Evolutionary conservation across 768 basidiomycete species (phyloP).

Genomic region (Russula virescens): DNA sequence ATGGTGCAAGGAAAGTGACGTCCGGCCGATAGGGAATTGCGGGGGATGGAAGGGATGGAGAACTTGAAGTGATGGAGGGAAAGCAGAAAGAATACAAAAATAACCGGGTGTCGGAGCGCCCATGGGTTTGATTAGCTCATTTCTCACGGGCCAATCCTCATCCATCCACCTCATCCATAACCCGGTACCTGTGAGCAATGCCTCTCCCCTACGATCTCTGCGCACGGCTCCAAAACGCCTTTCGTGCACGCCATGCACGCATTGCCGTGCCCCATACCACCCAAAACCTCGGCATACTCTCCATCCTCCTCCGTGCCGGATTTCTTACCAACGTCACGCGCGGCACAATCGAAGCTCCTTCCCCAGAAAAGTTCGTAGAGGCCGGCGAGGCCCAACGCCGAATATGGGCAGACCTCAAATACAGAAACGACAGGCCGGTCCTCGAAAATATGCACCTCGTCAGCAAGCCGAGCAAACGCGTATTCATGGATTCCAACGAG

Average conservation of each 20-base stretch:
- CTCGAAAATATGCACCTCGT: conserved; percentile 74
- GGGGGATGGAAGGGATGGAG: not conserved
- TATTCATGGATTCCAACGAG: conserved; percentile 70
- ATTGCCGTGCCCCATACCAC: conserved; percentile 77
- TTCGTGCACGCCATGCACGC: conserved; percentile 74
- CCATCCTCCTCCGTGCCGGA: conserved; percentile 86
- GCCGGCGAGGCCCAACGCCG: conserved; percentile 62
- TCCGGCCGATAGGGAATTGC: not conserved
- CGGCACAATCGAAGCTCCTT: conserved; percentile 61
- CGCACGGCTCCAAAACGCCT: conserved; percentile 87
- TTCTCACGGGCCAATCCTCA: not conserved
- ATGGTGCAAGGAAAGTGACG: conserved; percentile 35
- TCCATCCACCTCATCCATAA: not conserved
- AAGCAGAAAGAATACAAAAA: not conserved
- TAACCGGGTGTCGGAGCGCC: not conserved
- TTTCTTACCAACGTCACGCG: conserved; percentile 81
- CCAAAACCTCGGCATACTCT: conserved; percentile 88
- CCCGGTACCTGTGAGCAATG: conserved; percentile 27
- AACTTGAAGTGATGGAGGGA: not conserved
- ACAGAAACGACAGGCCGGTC: conserved; percentile 84
- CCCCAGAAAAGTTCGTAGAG: conserved; percentile 54
- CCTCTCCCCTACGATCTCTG: conserved; percentile 81
- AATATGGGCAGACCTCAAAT: conserved; percentile 94
- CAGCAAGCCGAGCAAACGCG: conserved; percentile 74
- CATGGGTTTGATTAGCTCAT: not conserved